phyloP scores from a whole-genome alignment of 2,329 filamentous ascomycete genomes.

The Cercospora sp. region DNA sequence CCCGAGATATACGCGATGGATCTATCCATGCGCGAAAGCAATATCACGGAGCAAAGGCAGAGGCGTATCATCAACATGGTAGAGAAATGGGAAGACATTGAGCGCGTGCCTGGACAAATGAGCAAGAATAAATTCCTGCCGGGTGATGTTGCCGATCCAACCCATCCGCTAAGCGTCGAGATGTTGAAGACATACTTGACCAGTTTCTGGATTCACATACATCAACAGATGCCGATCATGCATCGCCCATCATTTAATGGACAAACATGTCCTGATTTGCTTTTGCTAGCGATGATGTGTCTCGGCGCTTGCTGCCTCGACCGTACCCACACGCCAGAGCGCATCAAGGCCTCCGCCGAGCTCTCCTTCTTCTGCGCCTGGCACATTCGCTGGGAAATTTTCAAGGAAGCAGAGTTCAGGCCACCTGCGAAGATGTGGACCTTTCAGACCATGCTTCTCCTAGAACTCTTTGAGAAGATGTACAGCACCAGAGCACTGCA shows the following conservation, averaged over 20 bases:
- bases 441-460: conserved; percentile 83
- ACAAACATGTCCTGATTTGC: conserved; percentile 78
- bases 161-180: conserved; percentile 71
- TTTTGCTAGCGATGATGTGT: conserved; percentile 85
- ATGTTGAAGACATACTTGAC: conserved; percentile 96
- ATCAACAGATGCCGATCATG: conserved; percentile 88
- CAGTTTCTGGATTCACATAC: conserved; percentile 94
- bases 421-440: conserved; percentile 95
- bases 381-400: conserved; percentile 94
- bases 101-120: conserved; percentile 70
- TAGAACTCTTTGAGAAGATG: conserved; percentile 98
- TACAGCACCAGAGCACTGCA: conserved; percentile 89
- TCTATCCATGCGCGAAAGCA: conserved; percentile 73
- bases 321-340: conserved; percentile 71
- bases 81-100: conserved; percentile 73
- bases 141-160: conserved; percentile 67
- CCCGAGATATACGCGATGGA: conserved; percentile 55
- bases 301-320: conserved; percentile 90
- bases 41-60: conserved; percentile 84
- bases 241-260: conserved; percentile 93
- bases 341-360: conserved; percentile 75
- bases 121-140: conserved; percentile 76
- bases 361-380: conserved; percentile 87
- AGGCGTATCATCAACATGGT: conserved; percentile 77
- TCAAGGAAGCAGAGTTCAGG: conserved; percentile 84